phyloP scores from a whole-genome alignment of 352 stramenopile genomes.

The Phytopythium delawarense region DNA sequence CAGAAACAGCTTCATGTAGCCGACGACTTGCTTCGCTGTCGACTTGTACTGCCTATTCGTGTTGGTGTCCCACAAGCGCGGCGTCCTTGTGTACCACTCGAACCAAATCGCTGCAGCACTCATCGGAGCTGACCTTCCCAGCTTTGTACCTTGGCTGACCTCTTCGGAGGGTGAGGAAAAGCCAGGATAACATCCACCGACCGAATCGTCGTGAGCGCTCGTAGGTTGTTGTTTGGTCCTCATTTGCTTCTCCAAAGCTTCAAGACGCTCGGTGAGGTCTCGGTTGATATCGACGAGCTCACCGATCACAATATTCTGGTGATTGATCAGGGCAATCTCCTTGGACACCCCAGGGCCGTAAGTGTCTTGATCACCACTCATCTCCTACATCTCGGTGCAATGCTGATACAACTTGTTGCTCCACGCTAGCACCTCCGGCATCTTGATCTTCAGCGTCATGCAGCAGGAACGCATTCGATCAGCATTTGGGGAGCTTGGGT shows the following conservation, averaged over 20 bases:
- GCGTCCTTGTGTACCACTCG: slow-evolving; percentile 21
- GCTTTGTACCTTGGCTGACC: background rate
- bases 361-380: background rate
- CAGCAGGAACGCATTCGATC: background rate
- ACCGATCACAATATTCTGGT: slow-evolving; percentile 1
- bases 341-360: background rate
- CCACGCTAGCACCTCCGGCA: background rate
- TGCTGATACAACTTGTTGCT: background rate
- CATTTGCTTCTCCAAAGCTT: background rate
- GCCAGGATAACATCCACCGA: background rate
- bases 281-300: background rate
- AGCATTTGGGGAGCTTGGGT: background rate
- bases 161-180: background rate
- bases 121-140: background rate
- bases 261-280: background rate
- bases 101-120: slow-evolving; percentile 11
- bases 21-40: slow-evolving; percentile 19
- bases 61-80: slow-evolving; percentile 11
- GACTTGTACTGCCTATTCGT: slow-evolving; percentile 10
- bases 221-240: background rate
- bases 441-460: background rate
- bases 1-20: slow-evolving; percentile 26
- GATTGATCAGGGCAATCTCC: slow-evolving; percentile 1
- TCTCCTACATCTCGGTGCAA: background rate
- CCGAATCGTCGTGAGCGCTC: background rate